Conservation (phyloP, 2,329 filamentous ascomycete species). For the Aspergillaceae sp. region DNA sequence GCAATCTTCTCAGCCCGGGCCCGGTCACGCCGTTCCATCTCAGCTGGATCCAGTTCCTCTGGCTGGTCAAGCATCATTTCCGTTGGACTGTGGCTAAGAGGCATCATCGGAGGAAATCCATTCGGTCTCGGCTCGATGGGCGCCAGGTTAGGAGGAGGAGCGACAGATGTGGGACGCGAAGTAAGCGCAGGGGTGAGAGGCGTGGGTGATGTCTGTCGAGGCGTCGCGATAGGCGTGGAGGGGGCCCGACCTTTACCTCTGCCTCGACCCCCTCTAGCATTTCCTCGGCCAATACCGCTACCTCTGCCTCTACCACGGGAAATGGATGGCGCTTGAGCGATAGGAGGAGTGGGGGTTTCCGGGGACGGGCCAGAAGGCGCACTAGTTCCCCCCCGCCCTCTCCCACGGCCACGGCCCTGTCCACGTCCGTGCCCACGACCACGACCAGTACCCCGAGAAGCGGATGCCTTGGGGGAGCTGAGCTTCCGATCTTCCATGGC, state of each 20-base stretch:
- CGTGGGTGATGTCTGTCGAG: conserved; percentile 1
- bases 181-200: background rate
- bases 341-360: conserved; percentile 8
- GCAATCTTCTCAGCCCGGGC: conserved; percentile 32
- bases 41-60: conserved; percentile 18
- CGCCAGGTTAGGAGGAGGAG: conserved; percentile 2
- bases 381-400: conserved; percentile 21
- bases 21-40: conserved; percentile 9
- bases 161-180: background rate
- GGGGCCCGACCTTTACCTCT: conserved; percentile 16
- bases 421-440: conserved; percentile 8
- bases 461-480: conserved; percentile 10
- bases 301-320: background rate
- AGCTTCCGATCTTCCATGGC: conserved; percentile 10
- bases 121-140: conserved; percentile 15
- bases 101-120: conserved; percentile 1
- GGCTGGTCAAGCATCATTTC: conserved; percentile 12
- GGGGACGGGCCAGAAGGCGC: conserved; percentile 14
- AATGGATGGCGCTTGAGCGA: background rate
- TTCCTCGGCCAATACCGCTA: background rate
- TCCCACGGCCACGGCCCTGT: conserved; percentile 19
- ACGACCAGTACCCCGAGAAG: conserved; percentile 12
- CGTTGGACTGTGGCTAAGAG: conserved; percentile 8
- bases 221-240: conserved; percentile 5
- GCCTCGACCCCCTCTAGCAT: conserved; percentile 5